Evolutionary conservation across 345 rosid species (phyloP).

Genomic region (Brassica carinata): DNA sequence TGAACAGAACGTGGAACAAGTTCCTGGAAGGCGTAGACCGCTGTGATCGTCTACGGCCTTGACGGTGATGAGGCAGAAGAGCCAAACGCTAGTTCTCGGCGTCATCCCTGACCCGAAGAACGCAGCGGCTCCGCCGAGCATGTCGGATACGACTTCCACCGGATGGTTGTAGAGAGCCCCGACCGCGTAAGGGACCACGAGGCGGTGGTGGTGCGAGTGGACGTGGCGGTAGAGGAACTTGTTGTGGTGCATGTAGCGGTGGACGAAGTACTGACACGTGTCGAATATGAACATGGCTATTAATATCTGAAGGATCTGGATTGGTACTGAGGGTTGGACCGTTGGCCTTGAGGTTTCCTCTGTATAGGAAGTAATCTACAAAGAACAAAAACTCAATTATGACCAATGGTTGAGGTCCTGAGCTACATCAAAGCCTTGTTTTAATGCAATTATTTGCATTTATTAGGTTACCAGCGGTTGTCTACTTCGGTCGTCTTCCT

Average conservation of each 20-base stretch:
- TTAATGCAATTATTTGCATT: neutral
- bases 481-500: too few species aligned
- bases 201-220: constrained; percentile 5
- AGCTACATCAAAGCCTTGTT: neutral
- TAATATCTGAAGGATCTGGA: neutral
- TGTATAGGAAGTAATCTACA: neutral
- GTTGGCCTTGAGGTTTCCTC: neutral
- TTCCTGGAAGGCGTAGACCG: constrained; percentile 4
- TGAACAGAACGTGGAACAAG: neutral
- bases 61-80: constrained; percentile 5
- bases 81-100: constrained; percentile 2
- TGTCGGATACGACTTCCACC: neutral
- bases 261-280: constrained; percentile 2
- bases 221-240: constrained; percentile 14
- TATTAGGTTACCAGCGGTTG: neutral
- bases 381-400: neutral
- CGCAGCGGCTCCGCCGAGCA: neutral
- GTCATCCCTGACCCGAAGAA: constrained; percentile 6
- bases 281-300: constrained; percentile 14
- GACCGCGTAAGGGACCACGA: constrained; percentile 1
- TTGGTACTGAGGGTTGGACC: neutral
- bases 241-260: constrained; percentile 10
- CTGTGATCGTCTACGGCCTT: constrained; percentile 1
- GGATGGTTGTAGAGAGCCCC: constrained; percentile 5
- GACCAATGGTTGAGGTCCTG: neutral